Evolutionary conservation across 148 eudicot species (phyloP).

Genomic region (Simmondsia chinensis): DNA sequence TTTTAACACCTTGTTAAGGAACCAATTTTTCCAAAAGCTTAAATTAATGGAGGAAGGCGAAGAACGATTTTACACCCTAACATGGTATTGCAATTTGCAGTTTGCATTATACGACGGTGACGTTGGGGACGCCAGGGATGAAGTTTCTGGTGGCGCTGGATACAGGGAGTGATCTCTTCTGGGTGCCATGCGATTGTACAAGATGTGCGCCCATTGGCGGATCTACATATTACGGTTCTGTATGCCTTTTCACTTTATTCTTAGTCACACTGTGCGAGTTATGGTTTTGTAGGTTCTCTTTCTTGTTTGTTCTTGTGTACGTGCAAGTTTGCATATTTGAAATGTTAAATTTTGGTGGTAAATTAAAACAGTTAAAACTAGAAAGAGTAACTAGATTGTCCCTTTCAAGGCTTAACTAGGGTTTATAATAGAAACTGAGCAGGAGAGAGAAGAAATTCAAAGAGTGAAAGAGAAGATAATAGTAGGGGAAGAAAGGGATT

Average conservation of each 20-base stretch:
- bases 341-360: too few species aligned
- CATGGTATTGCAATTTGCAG: slow-evolving; percentile 25
- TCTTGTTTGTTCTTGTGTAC: background rate
- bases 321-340: too few species aligned
- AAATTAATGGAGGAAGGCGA: background rate
- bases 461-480: too few species aligned
- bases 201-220: slow-evolving; percentile 61
- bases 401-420: too few species aligned
- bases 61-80: background rate
- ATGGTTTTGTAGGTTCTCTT: background rate
- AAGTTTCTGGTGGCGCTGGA: slow-evolving; percentile 95
- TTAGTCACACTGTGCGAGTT: background rate
- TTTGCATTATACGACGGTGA: slow-evolving; percentile 84
- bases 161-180: slow-evolving; percentile 93
- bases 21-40: background rate
- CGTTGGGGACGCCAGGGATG: slow-evolving; percentile 78
- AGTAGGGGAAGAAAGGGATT: too few species aligned
- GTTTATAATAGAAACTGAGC: too few species aligned
- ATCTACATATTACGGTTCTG: slow-evolving; percentile 50
- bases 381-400: too few species aligned
- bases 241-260: slow-evolving; percentile 22
- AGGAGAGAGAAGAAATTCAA: too few species aligned
- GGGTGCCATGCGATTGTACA: slow-evolving; percentile 89
- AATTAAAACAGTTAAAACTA: too few species aligned
- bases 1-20: too few species aligned